Base-by-base conservation (phyloP, 179 eudicot genomes). In the Corrigiola litoralis region DNA sequence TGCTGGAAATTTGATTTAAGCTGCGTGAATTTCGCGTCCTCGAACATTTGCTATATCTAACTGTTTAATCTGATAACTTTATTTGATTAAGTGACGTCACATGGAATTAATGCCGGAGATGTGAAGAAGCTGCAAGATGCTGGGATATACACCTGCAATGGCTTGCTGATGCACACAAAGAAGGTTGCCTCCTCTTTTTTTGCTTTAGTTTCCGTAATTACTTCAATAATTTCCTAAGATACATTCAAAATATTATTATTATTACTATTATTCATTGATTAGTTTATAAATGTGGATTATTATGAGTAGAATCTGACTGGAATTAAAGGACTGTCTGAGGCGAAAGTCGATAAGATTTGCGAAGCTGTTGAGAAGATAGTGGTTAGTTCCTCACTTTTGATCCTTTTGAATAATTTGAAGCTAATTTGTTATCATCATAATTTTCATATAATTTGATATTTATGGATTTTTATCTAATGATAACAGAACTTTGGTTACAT, bases 121-220 rank as follows among this genome's bases (percentile, higher is more conserved):
- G 96, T 94, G 61, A 94, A 88, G 82, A 94, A 94, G 75, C 96
- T 94, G 42, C 97, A 94, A 70, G 99, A 94, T 81, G 99, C 97
- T 59, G 97, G 99, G 28, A 90, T 94, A 65, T 85, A 88, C 48
- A 90, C 99, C 9, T 88, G 97, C 83, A 94, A 94, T 82, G 99
- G 99, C 68, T 74, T 94, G 74, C 84, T 94, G 97, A 94, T 94
- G 99, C 97, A 88, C 52, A 90, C 97, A 1, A 94, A 94, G 81
- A 94, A 94, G 97, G 99, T 94, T 63, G 13, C 25, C n/a, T n/a
- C n/a, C n/a, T n/a, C n/a, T n/a, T n/a, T n/a, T n/a, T n/a, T n/a
- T n/a, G n/a, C n/a, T n/a, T n/a, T n/a, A n/a, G n/a, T n/a, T n/a
- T n/a, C n/a, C n/a, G n/a, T n/a, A n/a, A n/a, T n/a, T n/a, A n/a